Evolutionary conservation across 202 grass and related monocot species (phyloP).

Genomic region (Dendrocalamus latiflorus): DNA sequence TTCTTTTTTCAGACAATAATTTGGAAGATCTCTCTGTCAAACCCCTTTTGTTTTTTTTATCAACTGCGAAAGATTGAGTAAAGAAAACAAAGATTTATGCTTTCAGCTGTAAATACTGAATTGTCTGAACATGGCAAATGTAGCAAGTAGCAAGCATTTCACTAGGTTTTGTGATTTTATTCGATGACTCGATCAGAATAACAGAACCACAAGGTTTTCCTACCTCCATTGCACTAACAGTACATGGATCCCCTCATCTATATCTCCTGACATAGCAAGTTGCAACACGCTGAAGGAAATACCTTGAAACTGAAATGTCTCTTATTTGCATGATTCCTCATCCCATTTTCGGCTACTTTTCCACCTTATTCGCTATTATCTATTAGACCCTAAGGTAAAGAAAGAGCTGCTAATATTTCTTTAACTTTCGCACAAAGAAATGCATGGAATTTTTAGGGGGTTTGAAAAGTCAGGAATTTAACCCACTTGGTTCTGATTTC

Average conservation of each 20-base stretch:
- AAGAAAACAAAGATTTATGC: neutral
- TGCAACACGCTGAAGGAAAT: neutral
- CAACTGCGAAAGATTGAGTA: neutral
- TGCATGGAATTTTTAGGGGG: too few species aligned
- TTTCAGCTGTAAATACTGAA: neutral
- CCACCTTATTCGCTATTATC: neutral
- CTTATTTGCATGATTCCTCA: neutral
- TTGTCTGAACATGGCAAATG: neutral
- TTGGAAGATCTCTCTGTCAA: neutral
- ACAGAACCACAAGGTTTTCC: neutral
- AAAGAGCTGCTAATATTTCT: too few species aligned
- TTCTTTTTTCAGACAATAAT: neutral
- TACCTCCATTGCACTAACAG: neutral
- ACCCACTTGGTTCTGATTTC: too few species aligned
- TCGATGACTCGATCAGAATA: neutral
- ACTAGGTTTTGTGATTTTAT: slow-evolving; percentile 13
- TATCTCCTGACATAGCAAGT: neutral
- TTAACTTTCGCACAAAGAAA: too few species aligned
- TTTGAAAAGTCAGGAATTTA: too few species aligned
- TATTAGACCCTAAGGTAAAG: neutral
- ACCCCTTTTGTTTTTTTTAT: neutral
- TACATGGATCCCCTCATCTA: neutral
- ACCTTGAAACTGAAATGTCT: neutral
- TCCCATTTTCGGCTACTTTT: neutral
- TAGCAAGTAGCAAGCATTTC: slow-evolving; percentile 7